Conservation (phyloP, 108 stramenopile genomes). For the Pseudonitzschia pungens region DNA sequence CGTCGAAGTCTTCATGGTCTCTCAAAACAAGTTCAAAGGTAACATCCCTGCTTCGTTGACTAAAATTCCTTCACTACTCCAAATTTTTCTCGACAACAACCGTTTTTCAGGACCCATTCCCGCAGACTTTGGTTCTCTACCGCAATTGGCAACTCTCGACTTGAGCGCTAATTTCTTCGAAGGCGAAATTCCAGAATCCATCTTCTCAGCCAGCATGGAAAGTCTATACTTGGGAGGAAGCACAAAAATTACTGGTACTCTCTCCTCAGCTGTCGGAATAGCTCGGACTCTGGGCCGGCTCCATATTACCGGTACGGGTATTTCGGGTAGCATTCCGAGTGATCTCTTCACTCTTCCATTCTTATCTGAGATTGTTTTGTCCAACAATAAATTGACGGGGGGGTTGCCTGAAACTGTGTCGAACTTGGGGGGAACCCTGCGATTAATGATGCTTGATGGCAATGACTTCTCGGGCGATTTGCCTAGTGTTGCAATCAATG, state of each 20-base stretch:
- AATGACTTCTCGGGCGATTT: conserved; percentile 24
- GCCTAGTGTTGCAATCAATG: conserved; percentile 21
- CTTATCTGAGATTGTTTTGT: conserved; percentile 27
- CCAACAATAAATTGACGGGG: conserved; percentile 31
- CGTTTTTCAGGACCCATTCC: conserved; percentile 35
- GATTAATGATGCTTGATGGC: conserved; percentile 18
- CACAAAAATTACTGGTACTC: conserved; percentile 12
- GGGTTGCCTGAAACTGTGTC: conserved; percentile 16
- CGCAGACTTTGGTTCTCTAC: conserved; percentile 15
- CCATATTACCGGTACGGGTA: conserved; percentile 16
- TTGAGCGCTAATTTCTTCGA: conserved; percentile 27
- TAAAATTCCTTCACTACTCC: conserved; percentile 17
- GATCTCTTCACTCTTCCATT: conserved; percentile 21
- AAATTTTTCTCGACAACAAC: conserved; percentile 20
- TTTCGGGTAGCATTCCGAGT: conserved; percentile 31
- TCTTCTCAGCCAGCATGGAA: conserved; percentile 23
- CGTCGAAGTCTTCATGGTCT: conserved; percentile 54
- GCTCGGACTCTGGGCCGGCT: conserved; percentile 12
- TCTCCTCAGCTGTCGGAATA: conserved; percentile 20
- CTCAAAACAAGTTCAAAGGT: conserved; percentile 57
- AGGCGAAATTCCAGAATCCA: conserved; percentile 27
- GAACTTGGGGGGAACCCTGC: conserved; percentile 7
- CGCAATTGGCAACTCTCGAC: conserved; percentile 18
- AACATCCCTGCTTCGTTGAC: conserved; percentile 22
- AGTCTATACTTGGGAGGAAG: conserved; percentile 26